A percentile compares a stretch with the other conserved stretches of the same genome.
phyloP scores from a whole-genome alignment of 139 green algal genomes.

The Bryopsis sp. region DNA sequence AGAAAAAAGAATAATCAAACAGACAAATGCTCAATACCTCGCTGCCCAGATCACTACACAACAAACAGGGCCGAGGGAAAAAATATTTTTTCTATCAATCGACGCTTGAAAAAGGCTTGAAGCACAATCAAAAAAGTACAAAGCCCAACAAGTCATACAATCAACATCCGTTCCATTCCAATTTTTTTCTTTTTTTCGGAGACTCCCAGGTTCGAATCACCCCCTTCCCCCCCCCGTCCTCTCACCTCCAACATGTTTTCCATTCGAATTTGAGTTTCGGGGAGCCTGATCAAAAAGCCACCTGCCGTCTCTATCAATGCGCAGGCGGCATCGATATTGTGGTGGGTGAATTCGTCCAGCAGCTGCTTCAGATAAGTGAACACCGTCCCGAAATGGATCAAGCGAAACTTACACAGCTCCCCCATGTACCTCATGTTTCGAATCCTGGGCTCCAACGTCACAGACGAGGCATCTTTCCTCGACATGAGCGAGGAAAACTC shows the following conservation, averaged over 20 bases:
- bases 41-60: too few species aligned
- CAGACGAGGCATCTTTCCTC: slow-evolving; percentile 49
- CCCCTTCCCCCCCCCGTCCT: too few species aligned
- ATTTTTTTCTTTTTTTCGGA: too few species aligned
- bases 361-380: slow-evolving; percentile 37
- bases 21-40: too few species aligned
- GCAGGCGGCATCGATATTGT: slow-evolving; percentile 80
- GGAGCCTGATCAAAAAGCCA: slow-evolving; percentile 62
- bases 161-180: too few species aligned
- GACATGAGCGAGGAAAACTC: slow-evolving; percentile 58
- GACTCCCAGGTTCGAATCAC: too few species aligned
- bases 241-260: slow-evolving; percentile 70
- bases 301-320: slow-evolving; percentile 79
- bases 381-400: slow-evolving; percentile 36
- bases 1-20: not conserved
- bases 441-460: slow-evolving; percentile 61
- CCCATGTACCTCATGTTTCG: slow-evolving; percentile 75
- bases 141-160: too few species aligned
- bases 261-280: slow-evolving; percentile 62
- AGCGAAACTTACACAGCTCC: slow-evolving; percentile 84
- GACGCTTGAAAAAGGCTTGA: too few species aligned
- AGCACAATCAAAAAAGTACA: too few species aligned
- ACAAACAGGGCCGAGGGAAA: too few species aligned
- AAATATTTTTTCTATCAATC: too few species aligned
- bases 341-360: slow-evolving; percentile 81